Evolutionary conservation across 106 monocot species (phyloP).

Genomic region (Agapanthus africanus): DNA sequence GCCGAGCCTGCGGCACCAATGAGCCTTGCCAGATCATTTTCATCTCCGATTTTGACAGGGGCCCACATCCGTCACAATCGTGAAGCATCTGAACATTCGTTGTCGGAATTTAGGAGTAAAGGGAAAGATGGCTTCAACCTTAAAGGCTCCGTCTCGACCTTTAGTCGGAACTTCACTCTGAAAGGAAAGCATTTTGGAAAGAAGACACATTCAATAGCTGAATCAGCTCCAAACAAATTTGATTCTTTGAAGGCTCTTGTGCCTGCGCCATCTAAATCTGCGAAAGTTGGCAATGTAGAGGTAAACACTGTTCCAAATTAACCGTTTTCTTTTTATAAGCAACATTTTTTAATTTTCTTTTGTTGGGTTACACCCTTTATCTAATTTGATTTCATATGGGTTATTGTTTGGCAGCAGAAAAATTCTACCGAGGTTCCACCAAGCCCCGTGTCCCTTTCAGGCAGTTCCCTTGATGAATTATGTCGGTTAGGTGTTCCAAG

Average conservation of each 20-base stretch:
- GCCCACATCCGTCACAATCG: slow-evolving; percentile 29
- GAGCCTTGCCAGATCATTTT: slow-evolving; percentile 61
- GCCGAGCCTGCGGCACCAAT: slow-evolving; percentile 28
- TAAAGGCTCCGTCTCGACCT: slow-evolving; percentile 53
- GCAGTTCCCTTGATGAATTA: slow-evolving; percentile 43
- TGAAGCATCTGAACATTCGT: slow-evolving; percentile 28
- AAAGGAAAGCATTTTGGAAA: slow-evolving; percentile 56
- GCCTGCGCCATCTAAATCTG: slow-evolving; percentile 29
- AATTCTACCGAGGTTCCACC: slow-evolving; percentile 92
- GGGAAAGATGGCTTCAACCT: too few species aligned
- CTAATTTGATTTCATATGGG: neutral
- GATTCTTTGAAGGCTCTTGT: slow-evolving; percentile 14
- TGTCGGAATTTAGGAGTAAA: slow-evolving; percentile 21
- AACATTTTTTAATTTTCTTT: neutral
- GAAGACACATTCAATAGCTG: slow-evolving; percentile 31
- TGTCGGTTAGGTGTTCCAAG: slow-evolving; percentile 58
- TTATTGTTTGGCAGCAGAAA: slow-evolving; percentile 42
- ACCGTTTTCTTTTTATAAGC: too few species aligned
- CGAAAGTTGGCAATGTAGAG: slow-evolving; percentile 27
- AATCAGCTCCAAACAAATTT: slow-evolving; percentile 22
- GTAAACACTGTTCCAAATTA: slow-evolving; percentile 13
- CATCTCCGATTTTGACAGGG: slow-evolving; percentile 40
- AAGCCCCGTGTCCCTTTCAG: slow-evolving; percentile 71
- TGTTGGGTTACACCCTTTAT: neutral
- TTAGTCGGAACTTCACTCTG: slow-evolving; percentile 52